These are phyloP conservation scores for Symmetrospora coprosmae DNA, from an alignment of 768 basidiomycete species.

Conservation along the genomic window DNA sequence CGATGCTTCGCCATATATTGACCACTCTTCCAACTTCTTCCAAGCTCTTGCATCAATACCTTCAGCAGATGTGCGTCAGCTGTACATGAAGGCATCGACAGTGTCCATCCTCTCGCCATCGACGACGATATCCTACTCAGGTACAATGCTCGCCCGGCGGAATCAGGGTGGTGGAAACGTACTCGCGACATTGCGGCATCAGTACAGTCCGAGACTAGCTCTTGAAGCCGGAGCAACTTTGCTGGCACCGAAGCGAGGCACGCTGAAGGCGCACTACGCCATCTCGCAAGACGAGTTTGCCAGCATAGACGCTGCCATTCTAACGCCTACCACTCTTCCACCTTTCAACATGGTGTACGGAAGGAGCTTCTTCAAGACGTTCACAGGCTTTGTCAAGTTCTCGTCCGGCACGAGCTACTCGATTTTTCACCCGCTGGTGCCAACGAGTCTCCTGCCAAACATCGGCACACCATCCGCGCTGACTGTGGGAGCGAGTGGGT, in stretches of 20 bases:
- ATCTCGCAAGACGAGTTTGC: slow-evolving; percentile 37
- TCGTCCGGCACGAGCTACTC: slow-evolving; percentile 32
- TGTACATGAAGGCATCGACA: slow-evolving; percentile 14
- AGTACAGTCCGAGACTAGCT: slow-evolving; percentile 17
- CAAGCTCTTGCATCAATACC: neutral
- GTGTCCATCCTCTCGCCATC: slow-evolving; percentile 2
- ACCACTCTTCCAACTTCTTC: neutral
- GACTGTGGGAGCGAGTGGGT: slow-evolving; percentile 11
- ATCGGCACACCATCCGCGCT: slow-evolving; percentile 28
- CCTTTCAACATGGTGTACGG: slow-evolving; percentile 36
- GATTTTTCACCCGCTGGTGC: neutral
- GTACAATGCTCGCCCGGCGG: slow-evolving; percentile 35
- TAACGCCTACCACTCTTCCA: slow-evolving; percentile 35
- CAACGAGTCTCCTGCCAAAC: slow-evolving; percentile 21
- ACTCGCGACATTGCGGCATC: slow-evolving; percentile 47
- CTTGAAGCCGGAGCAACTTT: slow-evolving; percentile 34
- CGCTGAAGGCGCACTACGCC: slow-evolving; percentile 43
- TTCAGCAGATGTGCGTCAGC: neutral
- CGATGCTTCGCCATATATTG: neutral
- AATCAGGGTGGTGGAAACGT: slow-evolving; percentile 43
- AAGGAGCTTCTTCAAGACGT: slow-evolving; percentile 34
- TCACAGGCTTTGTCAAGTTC: slow-evolving; percentile 37
- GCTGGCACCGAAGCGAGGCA: slow-evolving; percentile 41
- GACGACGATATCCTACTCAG: slow-evolving; percentile 24
- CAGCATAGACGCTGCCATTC: slow-evolving; percentile 34